Conservation (phyloP, 345 rosid species). For the Odontarrhena argentea region DNA sequence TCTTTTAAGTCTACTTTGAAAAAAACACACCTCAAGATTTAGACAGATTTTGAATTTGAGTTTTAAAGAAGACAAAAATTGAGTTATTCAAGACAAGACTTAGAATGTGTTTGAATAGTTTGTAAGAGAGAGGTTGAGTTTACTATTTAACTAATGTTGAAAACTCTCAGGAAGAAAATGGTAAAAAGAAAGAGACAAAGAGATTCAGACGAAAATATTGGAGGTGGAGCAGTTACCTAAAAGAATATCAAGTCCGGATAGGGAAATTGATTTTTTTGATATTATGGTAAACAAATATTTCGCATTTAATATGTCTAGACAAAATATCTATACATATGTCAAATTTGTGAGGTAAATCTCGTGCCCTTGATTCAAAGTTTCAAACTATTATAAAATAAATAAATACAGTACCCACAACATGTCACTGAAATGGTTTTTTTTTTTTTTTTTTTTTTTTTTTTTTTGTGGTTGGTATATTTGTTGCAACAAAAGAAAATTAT, state of each 20-base stretch:
- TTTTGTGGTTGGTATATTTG: too few relatives aligned
- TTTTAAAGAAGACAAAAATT: background rate
- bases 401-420: too few relatives aligned
- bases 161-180: slow-evolving; percentile 28
- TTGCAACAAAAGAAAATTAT: too few relatives aligned
- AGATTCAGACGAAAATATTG: slow-evolving; percentile 28
- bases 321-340: background rate
- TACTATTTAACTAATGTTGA: slow-evolving; percentile 26
- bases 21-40: slow-evolving; percentile 17
- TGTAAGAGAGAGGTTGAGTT: slow-evolving; percentile 24
- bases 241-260: background rate
- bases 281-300: slow-evolving; percentile 20
- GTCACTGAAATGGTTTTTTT: too few relatives aligned
- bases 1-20: slow-evolving; percentile 17
- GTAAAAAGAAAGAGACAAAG: slow-evolving; percentile 40
- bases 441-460: too few relatives aligned
- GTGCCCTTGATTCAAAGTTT: slow-evolving; percentile 10
- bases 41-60: slow-evolving; percentile 17
- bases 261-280: background rate
- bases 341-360: background rate
- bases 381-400: too few relatives aligned
- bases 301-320: background rate
- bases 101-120: slow-evolving; percentile 29
- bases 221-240: slow-evolving; percentile 43
- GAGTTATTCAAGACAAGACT: slow-evolving; percentile 14